Percentiles rank a stretch among this genome's conserved stretches.
Evolutionary conservation across 306 rosid species (phyloP).

Genomic region (Carpinus fangiana): DNA sequence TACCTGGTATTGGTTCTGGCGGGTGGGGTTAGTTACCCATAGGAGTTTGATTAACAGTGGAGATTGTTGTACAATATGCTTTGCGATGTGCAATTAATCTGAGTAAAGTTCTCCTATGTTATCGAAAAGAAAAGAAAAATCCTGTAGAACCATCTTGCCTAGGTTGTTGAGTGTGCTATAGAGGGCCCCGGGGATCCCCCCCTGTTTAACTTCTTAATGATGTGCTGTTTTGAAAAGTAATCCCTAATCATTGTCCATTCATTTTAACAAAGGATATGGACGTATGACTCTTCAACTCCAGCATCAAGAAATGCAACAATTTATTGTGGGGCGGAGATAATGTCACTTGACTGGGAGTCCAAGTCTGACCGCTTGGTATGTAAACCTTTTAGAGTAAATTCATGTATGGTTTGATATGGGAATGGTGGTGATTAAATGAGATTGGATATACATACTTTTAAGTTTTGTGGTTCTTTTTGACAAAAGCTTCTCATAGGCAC

Average conservation of each 20-base stretch:
- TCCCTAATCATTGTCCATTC: slow-evolving; percentile 16
- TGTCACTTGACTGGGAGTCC: slow-evolving; percentile 97
- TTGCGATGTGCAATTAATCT: no score
- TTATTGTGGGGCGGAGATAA: slow-evolving; percentile 86
- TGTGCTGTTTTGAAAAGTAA: slow-evolving; percentile 16
- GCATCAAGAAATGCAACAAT: slow-evolving; percentile 96
- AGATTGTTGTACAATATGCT: no score
- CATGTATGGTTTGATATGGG: slow-evolving; percentile 19
- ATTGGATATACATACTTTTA: slow-evolving; percentile 27
- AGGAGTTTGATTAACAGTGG: no score
- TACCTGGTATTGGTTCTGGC: no score
- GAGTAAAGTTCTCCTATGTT: no score
- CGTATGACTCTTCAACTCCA: slow-evolving; percentile 85
- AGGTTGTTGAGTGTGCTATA: slow-evolving; percentile 4
- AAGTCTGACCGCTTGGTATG: slow-evolving; percentile 96
- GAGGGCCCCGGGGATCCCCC: slow-evolving; percentile 1
- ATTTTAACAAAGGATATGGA: slow-evolving; percentile 76
- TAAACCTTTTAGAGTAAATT: slow-evolving; percentile 21
- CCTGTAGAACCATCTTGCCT: not conserved
- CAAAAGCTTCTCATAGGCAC: slow-evolving; percentile 96
- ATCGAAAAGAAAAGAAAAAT: no score
- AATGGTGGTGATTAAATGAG: slow-evolving; percentile 19
- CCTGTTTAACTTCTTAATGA: slow-evolving; percentile 22
- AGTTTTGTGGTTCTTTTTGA: slow-evolving; percentile 39
- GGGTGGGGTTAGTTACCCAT: no score